phyloP scores from a whole-genome alignment of 2,329 filamentous ascomycete species.

The Phialocephala sp. region DNA sequence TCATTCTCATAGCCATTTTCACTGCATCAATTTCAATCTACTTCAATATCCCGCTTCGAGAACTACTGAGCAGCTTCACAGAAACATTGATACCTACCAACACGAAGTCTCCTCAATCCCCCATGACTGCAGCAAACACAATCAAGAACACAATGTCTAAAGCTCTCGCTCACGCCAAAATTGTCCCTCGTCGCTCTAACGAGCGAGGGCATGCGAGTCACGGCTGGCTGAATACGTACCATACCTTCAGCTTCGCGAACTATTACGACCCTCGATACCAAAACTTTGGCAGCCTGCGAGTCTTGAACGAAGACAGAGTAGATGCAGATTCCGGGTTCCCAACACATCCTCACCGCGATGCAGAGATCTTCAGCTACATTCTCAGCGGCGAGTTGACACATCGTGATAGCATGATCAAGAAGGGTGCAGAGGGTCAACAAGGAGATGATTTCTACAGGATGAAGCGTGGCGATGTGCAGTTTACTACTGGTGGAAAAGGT shows the following conservation, averaged over 20 bases:
- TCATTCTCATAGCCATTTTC: conserved; percentile 41
- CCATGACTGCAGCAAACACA: conserved; percentile 41
- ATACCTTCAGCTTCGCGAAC: conserved; percentile 82
- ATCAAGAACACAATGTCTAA: conserved; percentile 61
- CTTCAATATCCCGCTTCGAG: conserved; percentile 36
- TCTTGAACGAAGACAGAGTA: conserved; percentile 90
- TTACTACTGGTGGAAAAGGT: conserved; percentile 84
- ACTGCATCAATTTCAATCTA: conserved; percentile 42
- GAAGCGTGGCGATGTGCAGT: conserved; percentile 83
- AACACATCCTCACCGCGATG: conserved; percentile 83
- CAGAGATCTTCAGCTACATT: conserved; percentile 90
- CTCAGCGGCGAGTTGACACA: conserved; percentile 86
- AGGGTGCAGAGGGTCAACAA: conserved; percentile 60
- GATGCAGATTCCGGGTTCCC: conserved; percentile 77
- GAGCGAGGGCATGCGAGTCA: conserved; percentile 79
- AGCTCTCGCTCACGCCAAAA: conserved; percentile 69
- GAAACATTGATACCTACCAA: conserved; percentile 19
- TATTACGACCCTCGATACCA: conserved; percentile 65
- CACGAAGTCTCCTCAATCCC: conserved; percentile 14
- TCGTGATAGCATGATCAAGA: conserved; percentile 82
- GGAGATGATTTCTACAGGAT: conserved; percentile 72
- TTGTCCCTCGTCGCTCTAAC: conserved; percentile 74
- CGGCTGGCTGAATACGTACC: conserved; percentile 87
- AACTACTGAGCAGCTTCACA: conserved; percentile 34
- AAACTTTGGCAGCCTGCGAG: conserved; percentile 77